These are phyloP conservation scores for Coleophoma eucalyptorum DNA, from an alignment of 2,329 filamentous ascomycete genomes.

Conservation along the genomic window DNA sequence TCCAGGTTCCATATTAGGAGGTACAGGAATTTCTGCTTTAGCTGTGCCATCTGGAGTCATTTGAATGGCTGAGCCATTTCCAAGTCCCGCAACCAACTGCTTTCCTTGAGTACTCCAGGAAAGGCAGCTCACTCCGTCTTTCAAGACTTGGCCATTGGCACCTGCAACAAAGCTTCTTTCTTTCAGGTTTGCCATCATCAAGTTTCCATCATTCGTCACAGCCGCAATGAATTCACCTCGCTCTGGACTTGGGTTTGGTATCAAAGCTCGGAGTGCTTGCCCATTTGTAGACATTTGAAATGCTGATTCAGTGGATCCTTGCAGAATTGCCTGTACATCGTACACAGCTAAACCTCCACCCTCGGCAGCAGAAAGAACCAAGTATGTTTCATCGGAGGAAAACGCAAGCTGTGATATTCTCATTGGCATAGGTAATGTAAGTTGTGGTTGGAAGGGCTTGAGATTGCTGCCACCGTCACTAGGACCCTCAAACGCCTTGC, in stretches of 20 bases:
- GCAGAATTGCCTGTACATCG: constrained; percentile 64
- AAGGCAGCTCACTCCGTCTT: constrained; percentile 73
- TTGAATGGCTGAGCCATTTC: constrained; percentile 75
- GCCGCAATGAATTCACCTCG: constrained; percentile 74
- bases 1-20: constrained; percentile 59
- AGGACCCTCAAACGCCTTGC: constrained; percentile 65
- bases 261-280: constrained; percentile 66
- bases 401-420: constrained; percentile 87
- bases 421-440: constrained; percentile 67
- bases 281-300: constrained; percentile 77
- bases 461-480: constrained; percentile 60
- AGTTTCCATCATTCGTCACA: constrained; percentile 74
- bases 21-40: constrained; percentile 76
- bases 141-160: constrained; percentile 61
- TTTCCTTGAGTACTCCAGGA: constrained; percentile 94
- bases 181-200: constrained; percentile 80
- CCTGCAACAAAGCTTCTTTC: constrained; percentile 55
- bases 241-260: constrained; percentile 75
- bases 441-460: constrained; percentile 68
- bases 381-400: constrained; percentile 80
- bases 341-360: constrained; percentile 84
- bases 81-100: constrained; percentile 82
- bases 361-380: constrained; percentile 78
- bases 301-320: constrained; percentile 61
- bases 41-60: constrained; percentile 77